Evolutionary conservation across 306 rosid species (phyloP).

Genomic region (Quercus ilex): DNA sequence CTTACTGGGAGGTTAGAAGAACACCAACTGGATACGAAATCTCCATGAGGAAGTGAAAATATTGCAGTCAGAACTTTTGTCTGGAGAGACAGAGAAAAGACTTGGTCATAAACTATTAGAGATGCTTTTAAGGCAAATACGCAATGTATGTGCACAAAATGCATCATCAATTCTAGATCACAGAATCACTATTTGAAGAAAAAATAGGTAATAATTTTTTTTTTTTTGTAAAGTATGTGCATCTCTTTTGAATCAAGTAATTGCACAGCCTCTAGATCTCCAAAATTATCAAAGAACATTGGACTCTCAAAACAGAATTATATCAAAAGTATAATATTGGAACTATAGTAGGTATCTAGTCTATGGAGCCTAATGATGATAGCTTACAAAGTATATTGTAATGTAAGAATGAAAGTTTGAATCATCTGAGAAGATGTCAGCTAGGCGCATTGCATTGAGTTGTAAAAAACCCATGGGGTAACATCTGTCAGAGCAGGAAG

Average conservation of each 20-base stretch:
- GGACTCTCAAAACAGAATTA: neutral
- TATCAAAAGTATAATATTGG: neutral
- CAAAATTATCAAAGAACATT: neutral
- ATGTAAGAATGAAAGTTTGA: conserved; percentile 84
- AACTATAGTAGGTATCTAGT: neutral
- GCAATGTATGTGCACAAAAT: neutral
- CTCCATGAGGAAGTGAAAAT: conserved; percentile 78
- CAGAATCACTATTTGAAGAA: neutral
- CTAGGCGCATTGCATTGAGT: conserved; percentile 95
- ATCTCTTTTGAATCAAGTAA: neutral
- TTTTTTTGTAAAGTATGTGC: neutral
- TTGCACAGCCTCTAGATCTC: neutral
- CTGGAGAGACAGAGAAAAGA: conserved; percentile 61
- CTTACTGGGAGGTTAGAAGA: conserved; percentile 67
- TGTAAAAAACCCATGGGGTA: conserved; percentile 81
- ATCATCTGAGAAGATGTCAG: conserved; percentile 91
- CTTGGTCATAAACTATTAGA: conserved; percentile 18
- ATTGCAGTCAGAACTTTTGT: conserved; percentile 82
- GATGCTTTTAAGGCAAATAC: neutral
- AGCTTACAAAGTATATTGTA: conserved; percentile 69
- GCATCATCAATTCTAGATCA: neutral
- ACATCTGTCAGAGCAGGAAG: conserved; percentile 36
- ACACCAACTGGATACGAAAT: conserved; percentile 85
- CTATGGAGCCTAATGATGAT: neutral
- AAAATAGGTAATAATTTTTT: neutral